These are phyloP conservation scores for Truncatella angustata DNA, from an alignment of 2,329 filamentous ascomycete genomes.

Conservation along the genomic window DNA sequence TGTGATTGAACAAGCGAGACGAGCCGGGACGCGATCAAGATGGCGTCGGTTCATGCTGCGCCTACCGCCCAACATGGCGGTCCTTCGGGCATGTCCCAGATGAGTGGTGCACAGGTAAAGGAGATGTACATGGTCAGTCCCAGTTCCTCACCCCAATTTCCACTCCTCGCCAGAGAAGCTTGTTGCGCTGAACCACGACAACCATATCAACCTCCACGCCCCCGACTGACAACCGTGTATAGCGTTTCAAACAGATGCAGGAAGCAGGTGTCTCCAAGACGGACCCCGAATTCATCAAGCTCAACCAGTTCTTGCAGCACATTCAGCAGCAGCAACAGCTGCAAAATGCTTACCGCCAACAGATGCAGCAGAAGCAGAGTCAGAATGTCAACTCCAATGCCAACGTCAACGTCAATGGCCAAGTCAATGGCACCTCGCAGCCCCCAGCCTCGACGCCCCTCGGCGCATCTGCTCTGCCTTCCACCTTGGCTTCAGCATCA, in stretches of 20 bases:
- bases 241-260: conserved; percentile 93
- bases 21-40: conserved; percentile 40
- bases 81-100: conserved; percentile 58
- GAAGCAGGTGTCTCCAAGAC: conserved; percentile 74
- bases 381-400: no score
- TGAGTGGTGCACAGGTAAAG: conserved; percentile 76
- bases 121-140: conserved; percentile 62
- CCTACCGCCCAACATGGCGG: conserved; percentile 67
- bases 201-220: neutral
- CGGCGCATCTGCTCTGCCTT: conserved; percentile 37
- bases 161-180: no score
- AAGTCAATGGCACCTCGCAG: conserved; percentile 48
- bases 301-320: conserved; percentile 69
- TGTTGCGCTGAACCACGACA: no score
- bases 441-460: conserved; percentile 33
- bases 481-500: conserved; percentile 27
- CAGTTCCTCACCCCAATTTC: neutral
- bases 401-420: conserved; percentile 56
- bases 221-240: conserved; percentile 13
- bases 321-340: conserved; percentile 67
- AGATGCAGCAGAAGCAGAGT: conserved; percentile 57
- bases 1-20: neutral
- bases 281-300: conserved; percentile 86
- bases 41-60: conserved; percentile 78
- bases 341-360: conserved; percentile 55